Percentiles rank a stretch among this genome's conserved stretches.
Conservation (phyloP, 73 alveolate genomes). For the Durusdinium trenchii region DNA sequence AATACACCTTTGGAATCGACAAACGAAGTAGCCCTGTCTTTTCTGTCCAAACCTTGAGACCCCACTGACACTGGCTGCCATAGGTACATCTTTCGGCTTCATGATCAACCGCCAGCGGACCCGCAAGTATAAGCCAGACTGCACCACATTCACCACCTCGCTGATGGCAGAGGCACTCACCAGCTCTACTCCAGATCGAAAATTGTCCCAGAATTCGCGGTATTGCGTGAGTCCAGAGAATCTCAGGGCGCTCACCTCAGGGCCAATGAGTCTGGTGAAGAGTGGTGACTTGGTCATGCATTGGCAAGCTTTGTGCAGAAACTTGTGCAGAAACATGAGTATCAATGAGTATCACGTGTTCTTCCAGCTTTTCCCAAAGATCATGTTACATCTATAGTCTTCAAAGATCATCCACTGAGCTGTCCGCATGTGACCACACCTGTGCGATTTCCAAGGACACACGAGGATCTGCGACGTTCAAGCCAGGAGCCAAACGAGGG, state of each 20-base stretch:
- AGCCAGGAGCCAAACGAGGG: slow-evolving; percentile 80
- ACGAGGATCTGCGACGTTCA: slow-evolving; percentile 63
- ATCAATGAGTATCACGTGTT: too few relatives aligned
- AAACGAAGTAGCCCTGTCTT: too few relatives aligned
- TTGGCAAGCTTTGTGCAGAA: not conserved
- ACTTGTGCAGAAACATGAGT: too few relatives aligned
- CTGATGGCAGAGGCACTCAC: slow-evolving; percentile 65
- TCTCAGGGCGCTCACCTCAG: slow-evolving; percentile 57
- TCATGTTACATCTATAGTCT: too few relatives aligned
- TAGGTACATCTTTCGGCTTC: slow-evolving; percentile 51
- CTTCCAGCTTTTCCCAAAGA: too few relatives aligned
- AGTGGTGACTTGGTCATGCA: too few relatives aligned
- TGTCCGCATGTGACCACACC: too few relatives aligned
- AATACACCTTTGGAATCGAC: too few relatives aligned
- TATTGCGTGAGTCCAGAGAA: slow-evolving; percentile 53
- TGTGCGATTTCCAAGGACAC: slow-evolving; percentile 60
- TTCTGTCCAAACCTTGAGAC: too few relatives aligned
- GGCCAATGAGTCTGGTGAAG: not conserved
- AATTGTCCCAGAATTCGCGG: slow-evolving; percentile 92
- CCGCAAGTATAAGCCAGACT: slow-evolving; percentile 74
- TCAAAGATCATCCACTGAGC: too few relatives aligned
- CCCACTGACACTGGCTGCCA: too few relatives aligned
- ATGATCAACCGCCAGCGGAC: slow-evolving; percentile 91
- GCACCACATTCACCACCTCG: slow-evolving; percentile 79
- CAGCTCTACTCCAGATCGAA: slow-evolving; percentile 70